Base-by-base conservation (phyloP, 129 eudicot genomes). In the Centaurea solstitialis region DNA sequence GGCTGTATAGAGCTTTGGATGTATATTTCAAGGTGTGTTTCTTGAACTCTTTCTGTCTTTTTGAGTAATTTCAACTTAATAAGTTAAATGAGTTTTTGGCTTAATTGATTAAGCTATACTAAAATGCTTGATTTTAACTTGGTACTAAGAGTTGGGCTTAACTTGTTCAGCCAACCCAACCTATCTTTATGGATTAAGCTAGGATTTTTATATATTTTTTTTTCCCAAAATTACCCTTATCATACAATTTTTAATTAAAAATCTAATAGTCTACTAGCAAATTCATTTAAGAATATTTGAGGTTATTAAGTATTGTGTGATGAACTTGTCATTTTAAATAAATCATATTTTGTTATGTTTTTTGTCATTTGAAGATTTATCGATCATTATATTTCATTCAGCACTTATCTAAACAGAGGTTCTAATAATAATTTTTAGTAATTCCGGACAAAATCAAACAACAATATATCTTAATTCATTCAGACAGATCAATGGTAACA, bases 1-100 rank as follows among this genome's bases (percentile, higher is more conserved):
- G 99, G 57, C 81, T 95, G 43, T 95, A 95, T 50, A 89, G 98
- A 82, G 97, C 98, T 26, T 70, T 95, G 70, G 99, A 95, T 82
- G 83, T 95, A 77, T 95, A 92, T 86, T 89, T 92, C 80, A 88
- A 95, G 99, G 99, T 95, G 7, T 75, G 81, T 21, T 40, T 9
- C 82, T 77, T 33, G 13, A 45, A 28, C 74, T 76, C 50, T 76
- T 35, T 59, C 59, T 61, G 6, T 57, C 9, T 57, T 21, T 57
- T 57, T 6, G 22, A 57, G 65, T 57, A 57, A 57, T 17, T 57
- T 5, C 0, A 57, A 4, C 62, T 15, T 15, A 0, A 50, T 50
- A 6, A 57, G 65, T 57, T 17, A 17, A 17, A 57, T 57, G 65
- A 21, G 22, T 57, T 1, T 41, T 57, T 57, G n/a, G 65, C 65